Conservation (phyloP, 306 rosid species). For the Acacia melanoxylon region DNA sequence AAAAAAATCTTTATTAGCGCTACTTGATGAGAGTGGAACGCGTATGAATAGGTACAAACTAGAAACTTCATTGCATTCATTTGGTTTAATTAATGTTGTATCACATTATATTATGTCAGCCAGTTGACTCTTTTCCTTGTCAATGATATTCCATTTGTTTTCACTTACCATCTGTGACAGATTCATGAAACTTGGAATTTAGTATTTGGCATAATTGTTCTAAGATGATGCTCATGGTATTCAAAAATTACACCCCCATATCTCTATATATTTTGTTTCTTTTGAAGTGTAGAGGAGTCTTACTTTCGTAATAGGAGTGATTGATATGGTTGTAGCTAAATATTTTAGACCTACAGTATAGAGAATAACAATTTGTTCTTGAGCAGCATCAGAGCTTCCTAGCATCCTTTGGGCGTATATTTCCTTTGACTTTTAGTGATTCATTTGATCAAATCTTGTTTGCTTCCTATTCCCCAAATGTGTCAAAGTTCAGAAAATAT, state of each 20-base stretch:
- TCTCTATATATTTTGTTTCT: no score
- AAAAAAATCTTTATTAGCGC: conserved; percentile 71
- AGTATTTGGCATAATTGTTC: conserved; percentile 12
- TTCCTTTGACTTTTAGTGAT: background rate
- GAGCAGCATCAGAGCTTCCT: conserved; percentile 18
- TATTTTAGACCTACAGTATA: background rate
- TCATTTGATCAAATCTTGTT: background rate
- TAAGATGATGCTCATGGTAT: conserved; percentile 7
- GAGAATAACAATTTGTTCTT: conserved; percentile 16
- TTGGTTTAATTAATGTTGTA: conserved; percentile 20
- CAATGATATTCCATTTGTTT: conserved; percentile 9
- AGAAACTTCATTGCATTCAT: conserved; percentile 23
- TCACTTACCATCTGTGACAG: conserved; percentile 15
- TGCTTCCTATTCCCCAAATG: background rate
- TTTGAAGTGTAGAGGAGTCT: no score
- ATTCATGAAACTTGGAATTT: conserved; percentile 26
- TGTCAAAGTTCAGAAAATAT: conserved; percentile 5
- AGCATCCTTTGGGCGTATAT: background rate
- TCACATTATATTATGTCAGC: conserved; percentile 15
- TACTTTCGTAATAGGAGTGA: no score
- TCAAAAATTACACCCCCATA: background rate
- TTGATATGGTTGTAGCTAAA: background rate
- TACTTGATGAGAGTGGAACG: conserved; percentile 80
- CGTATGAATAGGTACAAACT: conserved; percentile 73
- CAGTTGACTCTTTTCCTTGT: background rate